A percentile compares a stretch with the other conserved stretches of the same genome.
Conservation (phyloP, 2,329 filamentous ascomycete species). For the Grosmannia huntii region DNA sequence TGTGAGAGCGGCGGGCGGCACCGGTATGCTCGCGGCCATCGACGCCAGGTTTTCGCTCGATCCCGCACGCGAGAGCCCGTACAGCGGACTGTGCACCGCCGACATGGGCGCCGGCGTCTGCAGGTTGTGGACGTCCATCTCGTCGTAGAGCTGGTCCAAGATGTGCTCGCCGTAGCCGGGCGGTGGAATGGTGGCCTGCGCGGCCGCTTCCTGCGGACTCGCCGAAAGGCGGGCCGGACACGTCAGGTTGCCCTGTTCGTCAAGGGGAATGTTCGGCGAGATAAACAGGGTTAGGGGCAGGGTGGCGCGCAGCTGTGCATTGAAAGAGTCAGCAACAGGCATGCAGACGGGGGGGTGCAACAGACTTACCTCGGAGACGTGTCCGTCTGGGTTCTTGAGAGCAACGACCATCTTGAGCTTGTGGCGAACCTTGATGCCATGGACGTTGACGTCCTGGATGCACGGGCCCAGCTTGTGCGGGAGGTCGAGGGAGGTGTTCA, state of each 20-base stretch:
- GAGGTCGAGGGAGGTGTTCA: constrained; percentile 52
- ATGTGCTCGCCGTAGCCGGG: constrained; percentile 85
- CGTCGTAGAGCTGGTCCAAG: constrained; percentile 81
- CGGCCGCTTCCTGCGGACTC: constrained; percentile 46
- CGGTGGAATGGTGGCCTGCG: constrained; percentile 59
- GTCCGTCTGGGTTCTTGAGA: constrained; percentile 87
- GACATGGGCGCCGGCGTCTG: constrained; percentile 61
- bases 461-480: constrained; percentile 74
- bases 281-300: constrained; percentile 90
- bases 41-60: constrained; percentile 70
- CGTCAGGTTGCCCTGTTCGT: constrained; percentile 35
- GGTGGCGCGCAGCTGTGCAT: constrained; percentile 58
- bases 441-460: constrained; percentile 77
- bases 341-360: not conserved
- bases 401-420: constrained; percentile 87
- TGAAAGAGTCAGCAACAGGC: not conserved
- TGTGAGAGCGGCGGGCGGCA: constrained; percentile 42
- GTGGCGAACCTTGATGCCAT: constrained; percentile 84
- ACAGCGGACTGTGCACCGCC: constrained; percentile 71
- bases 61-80: constrained; percentile 55
- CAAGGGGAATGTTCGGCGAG: constrained; percentile 80
- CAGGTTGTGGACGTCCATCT: constrained; percentile 69
- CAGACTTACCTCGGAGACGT: constrained; percentile 55
- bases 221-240: constrained; percentile 36
- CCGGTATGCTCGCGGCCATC: constrained; percentile 33